phyloP scores from a whole-genome alignment of 345 rosid genomes.

The Hibiscus syriacus region DNA sequence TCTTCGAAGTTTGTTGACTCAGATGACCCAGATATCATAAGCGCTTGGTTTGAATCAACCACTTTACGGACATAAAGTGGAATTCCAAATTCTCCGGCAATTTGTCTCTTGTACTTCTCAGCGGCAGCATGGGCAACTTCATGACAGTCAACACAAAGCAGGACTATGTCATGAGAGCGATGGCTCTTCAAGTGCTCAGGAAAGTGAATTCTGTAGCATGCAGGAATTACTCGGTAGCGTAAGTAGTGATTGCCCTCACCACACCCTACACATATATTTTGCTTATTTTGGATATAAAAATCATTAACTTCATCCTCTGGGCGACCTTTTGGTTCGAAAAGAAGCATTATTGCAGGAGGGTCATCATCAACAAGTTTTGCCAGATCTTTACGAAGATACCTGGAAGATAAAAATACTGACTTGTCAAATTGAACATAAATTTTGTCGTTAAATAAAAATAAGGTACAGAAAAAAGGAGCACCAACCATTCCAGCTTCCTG shows the following conservation, averaged over 20 bases:
- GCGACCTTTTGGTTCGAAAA: too few species aligned
- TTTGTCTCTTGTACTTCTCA: constrained; percentile 71
- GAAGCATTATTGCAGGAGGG: constrained; percentile 93
- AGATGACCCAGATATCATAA: constrained; percentile 28
- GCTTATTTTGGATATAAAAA: too few species aligned
- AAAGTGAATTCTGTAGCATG: constrained; percentile 93
- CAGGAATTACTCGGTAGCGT: constrained; percentile 91
- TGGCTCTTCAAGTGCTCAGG: constrained; percentile 98
- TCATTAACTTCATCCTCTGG: too few species aligned
- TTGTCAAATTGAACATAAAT: constrained; percentile 4
- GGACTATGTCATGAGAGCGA: constrained; percentile 95
- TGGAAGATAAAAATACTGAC: constrained; percentile 17
- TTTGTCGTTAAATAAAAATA: constrained; percentile 8
- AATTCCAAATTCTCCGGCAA: constrained; percentile 71
- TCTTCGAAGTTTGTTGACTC: constrained; percentile 38
- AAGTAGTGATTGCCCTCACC: constrained; percentile 92
- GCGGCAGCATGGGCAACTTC: constrained; percentile 96
- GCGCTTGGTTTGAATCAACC: constrained; percentile 43
- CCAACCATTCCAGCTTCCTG: constrained; percentile 94
- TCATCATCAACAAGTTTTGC: constrained; percentile 75
- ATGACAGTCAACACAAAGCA: constrained; percentile 96
- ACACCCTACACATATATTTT: constrained; percentile 88
- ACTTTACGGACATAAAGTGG: constrained; percentile 86
- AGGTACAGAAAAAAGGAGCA: constrained; percentile 7
- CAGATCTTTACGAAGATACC: constrained; percentile 72